A percentile compares a stretch with the other conserved stretches of the same genome.
phyloP scores from a whole-genome alignment of 75 land plant genomes.

The Pinus tabuliformis region DNA sequence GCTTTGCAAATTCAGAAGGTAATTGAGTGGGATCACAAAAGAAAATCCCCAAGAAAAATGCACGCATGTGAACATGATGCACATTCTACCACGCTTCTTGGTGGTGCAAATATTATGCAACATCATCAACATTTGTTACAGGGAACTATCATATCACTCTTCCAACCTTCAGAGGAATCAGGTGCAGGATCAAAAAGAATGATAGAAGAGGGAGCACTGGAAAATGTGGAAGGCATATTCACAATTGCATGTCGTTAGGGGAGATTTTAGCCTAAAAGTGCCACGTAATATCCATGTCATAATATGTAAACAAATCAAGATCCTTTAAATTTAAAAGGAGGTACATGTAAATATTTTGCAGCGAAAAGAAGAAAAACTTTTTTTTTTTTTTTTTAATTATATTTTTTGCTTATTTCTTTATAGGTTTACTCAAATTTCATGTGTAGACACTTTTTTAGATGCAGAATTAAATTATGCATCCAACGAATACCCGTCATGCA shows the following conservation, averaged over 20 bases:
- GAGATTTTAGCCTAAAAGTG: too few relatives aligned
- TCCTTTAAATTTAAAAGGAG: too few relatives aligned
- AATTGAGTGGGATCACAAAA: constrained; percentile 65
- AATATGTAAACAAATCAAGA: too few relatives aligned
- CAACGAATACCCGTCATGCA: too few relatives aligned
- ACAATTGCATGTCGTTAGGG: constrained; percentile 80
- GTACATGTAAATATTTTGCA: too few relatives aligned
- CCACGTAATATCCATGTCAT: too few relatives aligned
- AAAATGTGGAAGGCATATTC: constrained; percentile 79
- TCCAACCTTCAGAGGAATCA: constrained; percentile 95
- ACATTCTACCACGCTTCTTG: constrained; percentile 67
- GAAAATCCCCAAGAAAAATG: constrained; percentile 62
- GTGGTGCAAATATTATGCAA: constrained; percentile 61
- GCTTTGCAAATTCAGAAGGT: constrained; percentile 57
- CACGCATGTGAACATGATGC: constrained; percentile 80
- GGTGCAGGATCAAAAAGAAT: constrained; percentile 70
- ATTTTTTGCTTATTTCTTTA: too few relatives aligned
- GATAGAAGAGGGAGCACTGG: constrained; percentile 78
- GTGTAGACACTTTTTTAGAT: too few relatives aligned
- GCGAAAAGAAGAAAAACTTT: too few relatives aligned
- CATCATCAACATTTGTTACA: constrained; percentile 29
- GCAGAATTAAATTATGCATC: too few relatives aligned
- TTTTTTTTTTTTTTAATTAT: too few relatives aligned
- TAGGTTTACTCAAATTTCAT: too few relatives aligned
- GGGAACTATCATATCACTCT: constrained; percentile 81